A percentile compares a stretch with the other conserved stretches of the same genome.
phyloP scores from a whole-genome alignment of 1,139 yeast species.

The Geotrichum fermentans region DNA sequence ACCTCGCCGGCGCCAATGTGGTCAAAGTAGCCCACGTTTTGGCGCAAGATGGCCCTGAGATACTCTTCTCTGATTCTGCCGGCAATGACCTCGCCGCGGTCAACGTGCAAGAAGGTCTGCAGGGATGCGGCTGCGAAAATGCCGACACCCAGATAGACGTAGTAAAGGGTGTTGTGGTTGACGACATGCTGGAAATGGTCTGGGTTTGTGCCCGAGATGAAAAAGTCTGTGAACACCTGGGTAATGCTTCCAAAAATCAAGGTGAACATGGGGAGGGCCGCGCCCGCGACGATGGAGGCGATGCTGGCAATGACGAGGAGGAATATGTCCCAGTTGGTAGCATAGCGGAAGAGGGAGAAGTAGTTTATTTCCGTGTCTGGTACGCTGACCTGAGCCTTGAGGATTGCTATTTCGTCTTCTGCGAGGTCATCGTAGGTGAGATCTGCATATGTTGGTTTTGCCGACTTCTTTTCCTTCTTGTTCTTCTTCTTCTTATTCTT shows the following conservation, averaged over 20 bases:
- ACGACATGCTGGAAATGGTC: slow-evolving; percentile 34
- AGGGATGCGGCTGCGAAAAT: slow-evolving; percentile 34
- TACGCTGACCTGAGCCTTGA: slow-evolving; percentile 35
- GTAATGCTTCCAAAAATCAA: slow-evolving; percentile 41
- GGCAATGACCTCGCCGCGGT: slow-evolving; percentile 42
- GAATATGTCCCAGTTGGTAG: slow-evolving; percentile 32
- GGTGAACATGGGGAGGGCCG: slow-evolving; percentile 41
- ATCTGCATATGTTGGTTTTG: slow-evolving; percentile 4
- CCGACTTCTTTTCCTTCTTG: slow-evolving; percentile 1
- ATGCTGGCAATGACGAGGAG: slow-evolving; percentile 32
- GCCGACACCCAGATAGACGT: slow-evolving; percentile 41
- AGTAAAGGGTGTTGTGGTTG: slow-evolving; percentile 38
- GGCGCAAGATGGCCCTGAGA: slow-evolving; percentile 39
- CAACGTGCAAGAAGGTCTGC: slow-evolving; percentile 38
- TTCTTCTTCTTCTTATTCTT: neutral
- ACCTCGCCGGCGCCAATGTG: slow-evolving; percentile 44
- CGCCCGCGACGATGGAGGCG: slow-evolving; percentile 38
- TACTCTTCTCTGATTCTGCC: slow-evolving; percentile 41
- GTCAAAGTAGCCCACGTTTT: slow-evolving; percentile 45
- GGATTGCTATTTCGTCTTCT: slow-evolving; percentile 33
- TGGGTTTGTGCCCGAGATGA: slow-evolving; percentile 30
- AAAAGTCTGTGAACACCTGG: slow-evolving; percentile 36
- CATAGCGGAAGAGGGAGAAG: slow-evolving; percentile 37
- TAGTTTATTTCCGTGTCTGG: slow-evolving; percentile 30
- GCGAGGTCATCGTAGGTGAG: slow-evolving; percentile 27